Percentiles rank a stretch among this genome's conserved stretches.
Conservation (phyloP, 345 rosid genomes). For the Gossypium herbaceum region DNA sequence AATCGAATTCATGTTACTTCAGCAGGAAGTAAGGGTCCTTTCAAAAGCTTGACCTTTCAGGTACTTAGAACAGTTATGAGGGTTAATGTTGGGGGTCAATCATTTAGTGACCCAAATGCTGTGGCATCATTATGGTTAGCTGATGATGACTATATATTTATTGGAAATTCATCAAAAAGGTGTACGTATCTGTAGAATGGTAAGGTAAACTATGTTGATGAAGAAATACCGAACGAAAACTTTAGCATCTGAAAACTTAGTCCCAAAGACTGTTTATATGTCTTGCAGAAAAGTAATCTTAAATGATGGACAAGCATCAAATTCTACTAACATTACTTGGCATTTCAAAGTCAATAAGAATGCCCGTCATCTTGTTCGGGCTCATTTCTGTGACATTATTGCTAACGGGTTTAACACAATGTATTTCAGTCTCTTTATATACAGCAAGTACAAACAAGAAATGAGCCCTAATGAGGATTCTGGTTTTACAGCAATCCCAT, state of each 20-base stretch:
- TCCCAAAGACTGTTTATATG: constrained; percentile 40
- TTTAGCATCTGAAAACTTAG: constrained; percentile 17
- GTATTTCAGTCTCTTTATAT: constrained; percentile 35
- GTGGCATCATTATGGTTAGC: constrained; percentile 32
- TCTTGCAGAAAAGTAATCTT: constrained; percentile 32
- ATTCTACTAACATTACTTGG: constrained; percentile 41
- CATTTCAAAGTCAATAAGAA: constrained; percentile 34
- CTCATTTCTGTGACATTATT: constrained; percentile 50
- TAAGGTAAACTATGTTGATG: constrained; percentile 7
- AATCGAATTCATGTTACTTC: constrained; percentile 5
- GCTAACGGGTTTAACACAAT: background rate
- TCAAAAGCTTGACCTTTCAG: constrained; percentile 19
- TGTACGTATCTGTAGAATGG: fast-evolving
- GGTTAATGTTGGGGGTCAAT: constrained; percentile 37
- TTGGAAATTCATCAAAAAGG: constrained; percentile 15
- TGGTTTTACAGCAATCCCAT: constrained; percentile 20
- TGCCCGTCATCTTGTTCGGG: constrained; percentile 37
- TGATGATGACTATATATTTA: constrained; percentile 26
- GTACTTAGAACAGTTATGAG: constrained; percentile 30
- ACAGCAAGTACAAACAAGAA: background rate
- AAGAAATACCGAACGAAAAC: background rate
- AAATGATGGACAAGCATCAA: background rate
- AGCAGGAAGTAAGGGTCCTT: background rate
- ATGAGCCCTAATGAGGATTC: constrained; percentile 14
- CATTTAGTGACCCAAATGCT: background rate